Evolutionary conservation across 805 yeast species (phyloP).

Genomic region (Saccharomycopsis vini): DNA sequence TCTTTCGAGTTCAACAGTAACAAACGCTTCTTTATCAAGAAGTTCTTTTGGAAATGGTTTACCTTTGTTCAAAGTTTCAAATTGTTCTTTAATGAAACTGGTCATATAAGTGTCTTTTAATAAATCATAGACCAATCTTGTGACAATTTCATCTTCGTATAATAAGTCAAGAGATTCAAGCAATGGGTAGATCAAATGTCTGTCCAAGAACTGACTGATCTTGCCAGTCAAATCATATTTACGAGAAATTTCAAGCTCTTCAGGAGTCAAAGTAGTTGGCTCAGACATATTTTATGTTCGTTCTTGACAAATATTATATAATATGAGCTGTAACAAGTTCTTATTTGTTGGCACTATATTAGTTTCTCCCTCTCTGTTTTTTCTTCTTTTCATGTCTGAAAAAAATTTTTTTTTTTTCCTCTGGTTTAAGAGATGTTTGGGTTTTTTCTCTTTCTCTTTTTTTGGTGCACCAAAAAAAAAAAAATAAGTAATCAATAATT

Average conservation of each 20-base stretch:
- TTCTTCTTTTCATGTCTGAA: too few relatives aligned
- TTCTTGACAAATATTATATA: too few relatives aligned
- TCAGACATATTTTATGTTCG: too few relatives aligned
- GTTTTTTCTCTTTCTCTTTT: too few relatives aligned
- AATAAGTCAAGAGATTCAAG: conserved; percentile 38
- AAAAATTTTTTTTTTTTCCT: too few relatives aligned
- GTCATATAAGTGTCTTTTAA: conserved; percentile 52
- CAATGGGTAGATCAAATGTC: conserved; percentile 49
- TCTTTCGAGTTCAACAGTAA: conserved; percentile 30
- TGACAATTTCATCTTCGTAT: conserved; percentile 37
- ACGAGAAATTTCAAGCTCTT: conserved; percentile 35
- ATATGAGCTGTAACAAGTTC: not conserved
- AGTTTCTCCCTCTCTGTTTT: too few relatives aligned
- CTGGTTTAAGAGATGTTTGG: too few relatives aligned
- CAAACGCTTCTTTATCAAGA: conserved; percentile 31
- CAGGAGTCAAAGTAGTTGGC: conserved; percentile 18
- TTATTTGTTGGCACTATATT: not conserved
- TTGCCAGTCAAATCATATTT: conserved; percentile 46
- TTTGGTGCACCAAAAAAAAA: too few relatives aligned
- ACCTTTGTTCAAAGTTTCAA: conserved; percentile 33
- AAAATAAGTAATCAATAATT: too few relatives aligned
- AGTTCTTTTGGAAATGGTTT: conserved; percentile 35
- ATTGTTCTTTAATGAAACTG: conserved; percentile 39
- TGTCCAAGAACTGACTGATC: conserved; percentile 50
- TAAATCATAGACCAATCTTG: conserved; percentile 41